Conservation (phyloP, 1,284 basidiomycete genomes). For the Amylostereum areolatum region DNA sequence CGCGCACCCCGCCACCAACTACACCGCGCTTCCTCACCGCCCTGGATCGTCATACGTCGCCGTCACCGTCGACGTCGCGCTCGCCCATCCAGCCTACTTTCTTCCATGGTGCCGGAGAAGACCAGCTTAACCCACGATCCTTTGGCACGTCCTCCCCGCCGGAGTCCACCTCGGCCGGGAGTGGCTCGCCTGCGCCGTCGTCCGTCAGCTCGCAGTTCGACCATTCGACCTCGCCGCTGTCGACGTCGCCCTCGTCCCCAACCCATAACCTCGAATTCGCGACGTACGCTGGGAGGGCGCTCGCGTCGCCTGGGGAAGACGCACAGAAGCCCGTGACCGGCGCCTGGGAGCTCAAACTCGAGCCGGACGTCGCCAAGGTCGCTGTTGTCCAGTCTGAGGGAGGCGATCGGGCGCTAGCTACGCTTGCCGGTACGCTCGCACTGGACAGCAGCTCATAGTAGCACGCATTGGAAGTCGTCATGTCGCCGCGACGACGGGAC, state of each 20-base stretch:
- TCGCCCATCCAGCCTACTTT: background rate
- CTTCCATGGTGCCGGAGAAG: background rate
- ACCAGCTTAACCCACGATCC: background rate
- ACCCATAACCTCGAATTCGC: slow-evolving; percentile 8
- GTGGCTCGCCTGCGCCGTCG: slow-evolving; percentile 28
- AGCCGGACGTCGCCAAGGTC: too few species aligned
- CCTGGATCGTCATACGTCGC: background rate
- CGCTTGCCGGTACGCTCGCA: too few species aligned
- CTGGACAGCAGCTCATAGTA: too few species aligned
- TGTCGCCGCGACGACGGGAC: too few species aligned
- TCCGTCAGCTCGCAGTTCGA: slow-evolving; percentile 30
- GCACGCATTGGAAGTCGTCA: too few species aligned
- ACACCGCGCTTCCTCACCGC: slow-evolving; percentile 3
- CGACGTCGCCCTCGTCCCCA: slow-evolving; percentile 28
- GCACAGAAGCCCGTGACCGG: background rate
- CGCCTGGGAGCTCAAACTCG: too few species aligned
- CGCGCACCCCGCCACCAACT: slow-evolving; percentile 25
- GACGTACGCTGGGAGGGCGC: background rate
- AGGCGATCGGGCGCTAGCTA: too few species aligned
- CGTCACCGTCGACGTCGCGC: slow-evolving; percentile 5
- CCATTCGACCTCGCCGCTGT: slow-evolving; percentile 23
- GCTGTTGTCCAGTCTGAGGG: too few species aligned
- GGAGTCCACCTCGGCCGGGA: slow-evolving; percentile 25
- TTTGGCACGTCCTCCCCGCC: slow-evolving; percentile 13
- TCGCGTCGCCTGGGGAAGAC: background rate